These are phyloP conservation scores for Alternaria incomplexa DNA, from an alignment of 2,329 filamentous ascomycete species.

Conservation along the genomic window DNA sequence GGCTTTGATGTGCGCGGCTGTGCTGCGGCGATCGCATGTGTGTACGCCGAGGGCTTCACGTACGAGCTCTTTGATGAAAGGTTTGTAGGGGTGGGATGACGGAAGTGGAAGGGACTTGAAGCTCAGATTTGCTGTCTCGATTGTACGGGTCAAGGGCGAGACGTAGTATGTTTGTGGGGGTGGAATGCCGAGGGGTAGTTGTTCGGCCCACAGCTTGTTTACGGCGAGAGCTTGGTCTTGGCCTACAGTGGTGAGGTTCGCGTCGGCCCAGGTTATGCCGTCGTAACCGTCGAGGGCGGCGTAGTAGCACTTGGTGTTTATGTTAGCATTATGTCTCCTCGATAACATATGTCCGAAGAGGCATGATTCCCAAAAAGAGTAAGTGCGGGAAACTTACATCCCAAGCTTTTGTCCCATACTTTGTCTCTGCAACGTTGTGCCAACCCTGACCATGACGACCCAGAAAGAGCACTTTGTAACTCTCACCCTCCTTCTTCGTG, in stretches of 20 bases:
- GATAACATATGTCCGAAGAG: not conserved
- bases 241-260: conserved; percentile 65
- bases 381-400: conserved; percentile 56
- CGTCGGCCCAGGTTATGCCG: conserved; percentile 67
- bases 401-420: conserved; percentile 72
- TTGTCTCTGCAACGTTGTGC: conserved; percentile 70
- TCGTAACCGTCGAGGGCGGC: conserved; percentile 67
- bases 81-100: conserved; percentile 56
- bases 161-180: conserved; percentile 68
- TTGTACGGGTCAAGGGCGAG: conserved; percentile 68
- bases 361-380: not conserved
- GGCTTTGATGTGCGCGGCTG: conserved; percentile 56
- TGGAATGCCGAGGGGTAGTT: conserved; percentile 62
- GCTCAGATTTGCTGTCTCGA: conserved; percentile 67
- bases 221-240: conserved; percentile 65
- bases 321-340: not conserved
- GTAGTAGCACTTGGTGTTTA: conserved; percentile 63
- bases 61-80: conserved; percentile 68
- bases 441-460: conserved; percentile 73
- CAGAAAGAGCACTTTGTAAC: conserved; percentile 72
- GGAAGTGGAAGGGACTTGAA: conserved; percentile 63
- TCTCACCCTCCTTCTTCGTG: conserved; percentile 48
- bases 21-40: conserved; percentile 69
- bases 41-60: conserved; percentile 71
- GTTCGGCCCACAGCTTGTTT: conserved; percentile 62